A percentile compares a stretch with the other conserved stretches of the same genome.
These are phyloP conservation scores for Phialophora macrospora DNA, from an alignment of 2,329 filamentous ascomycete genomes.

Conservation along the genomic window DNA sequence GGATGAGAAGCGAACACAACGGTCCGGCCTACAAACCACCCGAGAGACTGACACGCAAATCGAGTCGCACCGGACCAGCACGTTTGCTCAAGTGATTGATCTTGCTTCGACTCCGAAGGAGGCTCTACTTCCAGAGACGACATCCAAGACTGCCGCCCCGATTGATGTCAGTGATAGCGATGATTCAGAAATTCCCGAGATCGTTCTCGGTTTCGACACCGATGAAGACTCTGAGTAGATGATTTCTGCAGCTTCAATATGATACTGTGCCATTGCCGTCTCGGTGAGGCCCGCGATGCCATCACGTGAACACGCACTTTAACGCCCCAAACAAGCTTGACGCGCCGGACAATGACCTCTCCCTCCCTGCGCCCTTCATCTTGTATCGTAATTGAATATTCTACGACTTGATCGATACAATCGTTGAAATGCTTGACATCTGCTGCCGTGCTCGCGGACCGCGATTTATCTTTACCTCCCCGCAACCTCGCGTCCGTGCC, in stretches of 20 bases:
- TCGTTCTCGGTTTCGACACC: conserved; percentile 55
- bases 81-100: background rate
- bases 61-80: background rate
- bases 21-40: background rate
- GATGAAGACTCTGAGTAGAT: conserved; percentile 47
- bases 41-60: background rate
- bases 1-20: conserved; percentile 3
- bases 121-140: background rate
- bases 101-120: background rate
- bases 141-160: background rate
- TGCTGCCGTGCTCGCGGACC: background rate
- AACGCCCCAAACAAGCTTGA: background rate
- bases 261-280: background rate
- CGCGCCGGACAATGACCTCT: background rate
- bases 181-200: conserved; percentile 56
- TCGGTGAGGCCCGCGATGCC: background rate
- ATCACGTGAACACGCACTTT: background rate
- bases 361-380: background rate
- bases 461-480: background rate
- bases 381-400: background rate
- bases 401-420: background rate
- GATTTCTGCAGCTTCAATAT: background rate
- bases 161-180: conserved; percentile 46
- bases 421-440: background rate
- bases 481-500: background rate